Base-by-base conservation (phyloP, 345 rosid species). In the Citrus maxima region DNA sequence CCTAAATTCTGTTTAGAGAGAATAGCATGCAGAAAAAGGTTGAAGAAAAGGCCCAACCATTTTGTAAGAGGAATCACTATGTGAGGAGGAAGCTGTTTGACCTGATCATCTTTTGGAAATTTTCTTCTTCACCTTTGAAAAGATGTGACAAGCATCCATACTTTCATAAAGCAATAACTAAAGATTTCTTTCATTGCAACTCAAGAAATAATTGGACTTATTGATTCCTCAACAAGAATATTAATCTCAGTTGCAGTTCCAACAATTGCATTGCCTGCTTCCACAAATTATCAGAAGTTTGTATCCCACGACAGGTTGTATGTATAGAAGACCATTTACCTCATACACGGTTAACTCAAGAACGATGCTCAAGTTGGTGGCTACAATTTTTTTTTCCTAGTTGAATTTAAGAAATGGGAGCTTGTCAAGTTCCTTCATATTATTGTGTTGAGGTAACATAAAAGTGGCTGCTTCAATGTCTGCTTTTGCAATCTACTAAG, bases 71-170 rank as follows among this genome's bases (percentile, higher is more conserved):
- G 85, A 85, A 88, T 85, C 82, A 75, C 51, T 19, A 9, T 67
- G 76, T 63, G 76, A 56, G 58, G 54, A 58, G 75, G 68, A 77
- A 75, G 78, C 81, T 67, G 82, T 85, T 88, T 87, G 92, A 87
- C 88, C 84, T 81, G 71, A 82, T 84, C 84, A 82, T 84, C 84
- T 79, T 78, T 83, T 73, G 80, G 80, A 84, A 80, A 76, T 82
- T 80, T 83, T 79, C 64, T 68, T 49, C 81, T 64, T 73, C 70
- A 79, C 79, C 75, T 82, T 78, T 82, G 72, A 83, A 81, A 87
- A 85, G 81, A 90, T 64, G 89, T 83, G 83, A 80, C 77, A 77
- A 84, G 85, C 86, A 85, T 84, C 86, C 72, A 40, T 14, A 65
- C 87, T 83, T 85, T 79, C 73, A 75, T 81, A 77, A 89, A 80